Evolutionary conservation across 75 land plant species (phyloP).

Genomic region (Pseudotsuga menziesii): DNA sequence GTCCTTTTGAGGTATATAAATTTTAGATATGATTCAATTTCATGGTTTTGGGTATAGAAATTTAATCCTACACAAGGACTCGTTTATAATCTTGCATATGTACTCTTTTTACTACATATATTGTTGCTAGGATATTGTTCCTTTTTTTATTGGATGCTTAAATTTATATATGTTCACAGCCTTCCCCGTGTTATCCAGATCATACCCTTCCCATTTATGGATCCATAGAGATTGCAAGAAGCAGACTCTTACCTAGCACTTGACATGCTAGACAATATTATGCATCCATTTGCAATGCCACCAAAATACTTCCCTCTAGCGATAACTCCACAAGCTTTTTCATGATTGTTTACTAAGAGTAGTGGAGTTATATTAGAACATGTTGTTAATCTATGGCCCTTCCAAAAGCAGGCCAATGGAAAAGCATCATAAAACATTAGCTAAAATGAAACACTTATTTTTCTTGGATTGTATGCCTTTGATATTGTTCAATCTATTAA

Average conservation of each 20-base stretch:
- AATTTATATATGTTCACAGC: constrained; percentile 18
- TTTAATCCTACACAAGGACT: background rate
- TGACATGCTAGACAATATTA: constrained; percentile 81
- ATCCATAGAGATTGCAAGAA: constrained; percentile 90
- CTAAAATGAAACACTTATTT: no score
- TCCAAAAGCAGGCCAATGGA: constrained; percentile 51
- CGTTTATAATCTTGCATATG: background rate
- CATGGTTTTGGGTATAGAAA: constrained; percentile 1
- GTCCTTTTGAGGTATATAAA: constrained; percentile 81
- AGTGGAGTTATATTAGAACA: constrained; percentile 86
- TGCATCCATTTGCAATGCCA: constrained; percentile 97
- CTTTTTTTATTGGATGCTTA: background rate
- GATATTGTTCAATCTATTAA: no score
- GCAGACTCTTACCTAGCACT: constrained; percentile 73
- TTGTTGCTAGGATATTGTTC: constrained; percentile 1
- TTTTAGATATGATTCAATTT: background rate
- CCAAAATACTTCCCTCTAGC: constrained; percentile 98
- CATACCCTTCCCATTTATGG: constrained; percentile 91
- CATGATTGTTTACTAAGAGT: constrained; percentile 83
- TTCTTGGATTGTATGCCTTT: no score
- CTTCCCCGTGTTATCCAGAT: constrained; percentile 64
- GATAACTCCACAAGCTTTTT: constrained; percentile 66
- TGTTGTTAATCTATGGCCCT: constrained; percentile 88
- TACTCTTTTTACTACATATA: background rate
- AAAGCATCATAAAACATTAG: constrained; percentile 13